Evolutionary conservation across 352 stramenopile genomes (phyloP).

Genomic region (Globisporangium cederbergense): DNA sequence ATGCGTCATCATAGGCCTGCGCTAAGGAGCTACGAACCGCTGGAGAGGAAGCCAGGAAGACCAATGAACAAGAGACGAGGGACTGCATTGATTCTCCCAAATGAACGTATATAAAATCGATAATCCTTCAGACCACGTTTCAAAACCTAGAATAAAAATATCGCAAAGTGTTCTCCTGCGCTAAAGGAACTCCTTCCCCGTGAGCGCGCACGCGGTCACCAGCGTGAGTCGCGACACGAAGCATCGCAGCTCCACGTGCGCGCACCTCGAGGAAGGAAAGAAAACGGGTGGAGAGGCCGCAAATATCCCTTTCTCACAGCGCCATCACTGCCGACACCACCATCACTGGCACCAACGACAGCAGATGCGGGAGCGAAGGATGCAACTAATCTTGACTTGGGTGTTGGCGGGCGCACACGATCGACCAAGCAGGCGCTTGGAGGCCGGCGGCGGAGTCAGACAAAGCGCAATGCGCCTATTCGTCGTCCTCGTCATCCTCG

Average conservation of each 20-base stretch:
- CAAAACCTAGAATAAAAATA: constrained; percentile 27
- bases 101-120: constrained; percentile 9
- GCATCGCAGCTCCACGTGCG: background rate
- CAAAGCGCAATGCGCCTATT: constrained; percentile 30
- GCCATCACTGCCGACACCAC: background rate
- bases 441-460: background rate
- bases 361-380: constrained; percentile 8
- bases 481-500: constrained; percentile 65
- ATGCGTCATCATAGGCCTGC: too few species aligned
- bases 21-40: too few species aligned
- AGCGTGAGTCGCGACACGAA: background rate
- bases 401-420: background rate
- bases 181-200: constrained; percentile 9
- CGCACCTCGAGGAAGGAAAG: background rate
- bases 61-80: too few species aligned
- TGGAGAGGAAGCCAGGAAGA: too few species aligned
- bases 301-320: constrained; percentile 7
- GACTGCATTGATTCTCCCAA: constrained; percentile 6
- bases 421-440: background rate
- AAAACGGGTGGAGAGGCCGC: constrained; percentile 8
- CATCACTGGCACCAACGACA: background rate
- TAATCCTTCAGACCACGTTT: constrained; percentile 12
- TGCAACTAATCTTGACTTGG: constrained; percentile 18
- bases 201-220: background rate
- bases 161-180: constrained; percentile 20